Base-by-base conservation (phyloP, 2,329 filamentous ascomycete species). In the Chaetomiaceae sp. region DNA sequence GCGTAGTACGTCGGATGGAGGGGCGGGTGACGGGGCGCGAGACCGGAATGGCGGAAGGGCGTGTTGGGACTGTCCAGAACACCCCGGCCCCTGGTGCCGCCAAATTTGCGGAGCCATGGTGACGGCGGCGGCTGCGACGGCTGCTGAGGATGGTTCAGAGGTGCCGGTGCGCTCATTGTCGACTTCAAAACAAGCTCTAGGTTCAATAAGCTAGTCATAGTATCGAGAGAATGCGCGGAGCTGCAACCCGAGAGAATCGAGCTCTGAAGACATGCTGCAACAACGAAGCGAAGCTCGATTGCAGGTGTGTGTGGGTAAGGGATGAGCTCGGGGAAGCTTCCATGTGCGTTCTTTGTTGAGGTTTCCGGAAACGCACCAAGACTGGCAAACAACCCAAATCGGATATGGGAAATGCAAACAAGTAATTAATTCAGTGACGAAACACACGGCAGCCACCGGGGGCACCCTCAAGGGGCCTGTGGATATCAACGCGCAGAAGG, bases 61-160 rank as follows among this genome's bases (percentile, higher is more conserved):
- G 18, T 8, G 4, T 26, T 9, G 11, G 11, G 34, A 9, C 32
- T 19, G 30, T 47, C 18, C 30, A 43, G n/a, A 1, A 41, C 11
- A 2, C 18, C 11, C 2, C 27, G 19, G 9, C 18, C 1, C 2
- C 18, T 10, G n/a, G n/a, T n/a, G 27, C 41, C 33, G 12, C 45
- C 45, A 39, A 22, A 50, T 32, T 50, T 50, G 10, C 36, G n/a
- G 8, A 35, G 17, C 48, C 48, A 51, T 14, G 45, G 48, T 1
- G 44, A 46, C 4, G 7, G 22, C n/a, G 34, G 42, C 20, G 27
- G 38, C 8, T 24, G 7, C 4, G 10, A 20, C 17, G 12, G 26
- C 8, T 3, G 15, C 10, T 32, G 18, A 7, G 5, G 19, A 17
- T 26, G 12, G 15, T 38, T 24, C 5, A 4, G n/a, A 6, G 34